These are phyloP conservation scores for Trichoderma atrobrunneum DNA, from an alignment of 2,329 filamentous ascomycete species.

Conservation along the genomic window DNA sequence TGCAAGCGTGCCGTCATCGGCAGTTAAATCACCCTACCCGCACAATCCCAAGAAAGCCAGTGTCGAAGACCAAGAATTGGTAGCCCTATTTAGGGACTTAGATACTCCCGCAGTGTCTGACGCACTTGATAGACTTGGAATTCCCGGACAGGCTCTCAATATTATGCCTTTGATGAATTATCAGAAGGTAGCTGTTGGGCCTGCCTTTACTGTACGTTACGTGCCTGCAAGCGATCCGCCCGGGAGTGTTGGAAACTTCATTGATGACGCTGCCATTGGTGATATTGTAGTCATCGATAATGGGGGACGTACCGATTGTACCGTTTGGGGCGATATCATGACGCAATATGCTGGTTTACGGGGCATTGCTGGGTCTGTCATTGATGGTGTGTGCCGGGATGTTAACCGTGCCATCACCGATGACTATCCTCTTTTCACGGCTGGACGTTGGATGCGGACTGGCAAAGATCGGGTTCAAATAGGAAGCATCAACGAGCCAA, in stretches of 20 bases:
- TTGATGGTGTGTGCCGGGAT: not conserved
- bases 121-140: not conserved
- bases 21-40: no score
- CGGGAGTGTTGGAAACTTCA: not conserved
- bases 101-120: not conserved
- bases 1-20: no score
- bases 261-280: not conserved
- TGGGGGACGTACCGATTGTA: not conserved
- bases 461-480: slow-evolving; percentile 34
- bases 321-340: not conserved
- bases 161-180: not conserved
- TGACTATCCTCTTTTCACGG: slow-evolving; percentile 31
- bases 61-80: not conserved
- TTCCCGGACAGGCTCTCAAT: not conserved
- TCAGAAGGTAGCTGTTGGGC: not conserved
- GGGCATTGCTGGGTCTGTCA: not conserved
- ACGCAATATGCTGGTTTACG: not conserved
- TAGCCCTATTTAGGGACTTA: not conserved
- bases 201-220: not conserved
- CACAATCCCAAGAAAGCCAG: not conserved
- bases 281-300: not conserved
- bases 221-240: not conserved
- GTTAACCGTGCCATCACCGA: slow-evolving; percentile 22
- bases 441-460: slow-evolving; percentile 35
- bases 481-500: slow-evolving; percentile 29